phyloP scores from a whole-genome alignment of 768 basidiomycete genomes.

The Leucosporidium yakuticum region DNA sequence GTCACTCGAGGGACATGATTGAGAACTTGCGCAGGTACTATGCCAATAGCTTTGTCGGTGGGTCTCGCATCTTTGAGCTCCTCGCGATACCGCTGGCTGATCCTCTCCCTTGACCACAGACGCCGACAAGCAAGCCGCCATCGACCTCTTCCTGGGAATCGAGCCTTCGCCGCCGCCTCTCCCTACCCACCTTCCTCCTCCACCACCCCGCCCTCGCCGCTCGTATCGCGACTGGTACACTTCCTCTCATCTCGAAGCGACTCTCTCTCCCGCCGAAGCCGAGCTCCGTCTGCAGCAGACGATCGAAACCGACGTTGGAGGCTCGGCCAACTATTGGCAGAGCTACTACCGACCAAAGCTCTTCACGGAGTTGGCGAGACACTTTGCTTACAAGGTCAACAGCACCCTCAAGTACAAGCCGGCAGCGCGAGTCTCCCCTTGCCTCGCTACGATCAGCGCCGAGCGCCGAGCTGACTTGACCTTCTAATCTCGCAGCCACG shows the following conservation, averaged over 20 bases:
- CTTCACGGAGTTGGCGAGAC: slow-evolving; percentile 78
- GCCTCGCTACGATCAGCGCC: background rate
- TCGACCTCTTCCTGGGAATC: slow-evolving; percentile 88
- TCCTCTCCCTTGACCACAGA: slow-evolving; percentile 49
- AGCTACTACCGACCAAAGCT: slow-evolving; percentile 80
- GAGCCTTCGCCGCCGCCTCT: slow-evolving; percentile 4
- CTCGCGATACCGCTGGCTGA: background rate
- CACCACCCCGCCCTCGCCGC: slow-evolving; percentile 54
- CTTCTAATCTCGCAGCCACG: slow-evolving; percentile 2
- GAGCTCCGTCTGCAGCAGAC: slow-evolving; percentile 58
- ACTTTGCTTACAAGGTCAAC: slow-evolving; percentile 90
- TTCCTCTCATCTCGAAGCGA: slow-evolving; percentile 53
- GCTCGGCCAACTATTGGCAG: slow-evolving; percentile 60
- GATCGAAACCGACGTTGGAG: slow-evolving; percentile 47
- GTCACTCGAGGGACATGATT: slow-evolving; percentile 91
- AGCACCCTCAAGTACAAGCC: slow-evolving; percentile 63
- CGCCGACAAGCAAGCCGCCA: slow-evolving; percentile 93
- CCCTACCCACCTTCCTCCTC: slow-evolving; percentile 1
- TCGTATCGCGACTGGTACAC: slow-evolving; percentile 84
- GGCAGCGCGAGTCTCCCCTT: slow-evolving; percentile 56
- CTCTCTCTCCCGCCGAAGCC: slow-evolving; percentile 61
- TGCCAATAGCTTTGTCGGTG: slow-evolving; percentile 84
- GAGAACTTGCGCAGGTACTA: slow-evolving; percentile 93
- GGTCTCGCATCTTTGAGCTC: slow-evolving; percentile 16
- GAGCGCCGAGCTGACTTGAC: background rate